phyloP scores from a whole-genome alignment of 129 eudicot genomes.

The Apium graveolens region DNA sequence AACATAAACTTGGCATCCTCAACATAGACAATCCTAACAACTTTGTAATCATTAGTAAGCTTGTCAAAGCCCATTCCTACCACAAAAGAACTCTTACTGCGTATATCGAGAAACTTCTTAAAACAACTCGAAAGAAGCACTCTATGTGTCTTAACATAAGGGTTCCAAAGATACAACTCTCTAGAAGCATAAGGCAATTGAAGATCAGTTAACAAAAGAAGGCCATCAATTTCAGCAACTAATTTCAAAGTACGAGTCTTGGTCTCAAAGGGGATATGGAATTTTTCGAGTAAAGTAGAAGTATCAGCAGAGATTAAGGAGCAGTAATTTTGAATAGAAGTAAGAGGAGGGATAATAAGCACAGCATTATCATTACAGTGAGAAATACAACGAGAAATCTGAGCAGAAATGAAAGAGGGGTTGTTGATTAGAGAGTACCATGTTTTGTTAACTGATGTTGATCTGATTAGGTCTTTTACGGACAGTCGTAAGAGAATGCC shows the following conservation, averaged over 20 bases:
- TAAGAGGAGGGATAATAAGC: background rate
- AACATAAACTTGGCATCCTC: no score
- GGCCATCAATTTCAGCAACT: background rate
- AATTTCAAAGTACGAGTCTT: background rate
- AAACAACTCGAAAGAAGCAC: background rate
- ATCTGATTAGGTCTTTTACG: no score
- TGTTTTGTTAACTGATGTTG: no score
- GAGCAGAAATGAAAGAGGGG: no score
- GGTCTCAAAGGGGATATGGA: no score
- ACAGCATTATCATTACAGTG: background rate
- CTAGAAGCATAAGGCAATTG: no score
- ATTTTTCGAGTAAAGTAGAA: no score
- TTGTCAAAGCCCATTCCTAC: background rate
- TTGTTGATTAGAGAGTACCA: no score
- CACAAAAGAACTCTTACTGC: background rate
- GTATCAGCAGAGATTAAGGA: no score
- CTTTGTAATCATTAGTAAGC: background rate
- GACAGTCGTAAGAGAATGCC: no score
- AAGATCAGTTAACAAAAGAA: background rate
- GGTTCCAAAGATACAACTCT: background rate
- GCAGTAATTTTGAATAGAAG: no score
- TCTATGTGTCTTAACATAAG: background rate
- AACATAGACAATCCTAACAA: background rate
- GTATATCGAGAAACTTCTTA: background rate
- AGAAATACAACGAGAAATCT: background rate